These are phyloP conservation scores for Dissophora globulifera DNA, from an alignment of 192 early-diverging fungal species.

Conservation along the genomic window DNA sequence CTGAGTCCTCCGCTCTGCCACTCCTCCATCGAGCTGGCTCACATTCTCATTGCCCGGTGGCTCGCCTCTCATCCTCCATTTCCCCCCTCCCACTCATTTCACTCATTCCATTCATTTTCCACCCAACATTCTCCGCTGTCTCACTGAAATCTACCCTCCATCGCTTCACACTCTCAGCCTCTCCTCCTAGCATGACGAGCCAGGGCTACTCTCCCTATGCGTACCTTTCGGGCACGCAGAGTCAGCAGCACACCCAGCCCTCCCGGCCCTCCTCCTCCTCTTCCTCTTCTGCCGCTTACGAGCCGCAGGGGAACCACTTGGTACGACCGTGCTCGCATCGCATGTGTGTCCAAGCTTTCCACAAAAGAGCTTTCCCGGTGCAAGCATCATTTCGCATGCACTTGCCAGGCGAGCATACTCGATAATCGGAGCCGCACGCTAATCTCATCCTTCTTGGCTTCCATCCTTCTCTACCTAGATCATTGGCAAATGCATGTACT, in stretches of 20 bases:
- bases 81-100: no score
- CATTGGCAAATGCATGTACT: constrained; percentile 73
- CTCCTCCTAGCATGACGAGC: constrained; percentile 18
- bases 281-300: constrained; percentile 23
- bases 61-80: no score
- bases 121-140: neutral
- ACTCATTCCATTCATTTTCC: no score
- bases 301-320: constrained; percentile 34
- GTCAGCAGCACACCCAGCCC: constrained; percentile 24
- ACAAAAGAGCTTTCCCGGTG: no score
- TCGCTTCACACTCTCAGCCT: neutral
- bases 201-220: constrained; percentile 45
- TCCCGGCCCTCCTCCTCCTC: constrained; percentile 38
- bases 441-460: neutral
- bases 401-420: no score
- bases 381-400: no score
- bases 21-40: no score
- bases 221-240: constrained; percentile 36
- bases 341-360: no score
- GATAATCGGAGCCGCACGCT: no score
- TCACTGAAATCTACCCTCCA: neutral
- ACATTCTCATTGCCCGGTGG: no score
- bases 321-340: constrained; percentile 15
- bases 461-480: constrained; percentile 37
- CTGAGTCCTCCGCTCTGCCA: no score